Conservation (phyloP, 495 filamentous ascomycete species). For the Hypoxylon intermedium region DNA sequence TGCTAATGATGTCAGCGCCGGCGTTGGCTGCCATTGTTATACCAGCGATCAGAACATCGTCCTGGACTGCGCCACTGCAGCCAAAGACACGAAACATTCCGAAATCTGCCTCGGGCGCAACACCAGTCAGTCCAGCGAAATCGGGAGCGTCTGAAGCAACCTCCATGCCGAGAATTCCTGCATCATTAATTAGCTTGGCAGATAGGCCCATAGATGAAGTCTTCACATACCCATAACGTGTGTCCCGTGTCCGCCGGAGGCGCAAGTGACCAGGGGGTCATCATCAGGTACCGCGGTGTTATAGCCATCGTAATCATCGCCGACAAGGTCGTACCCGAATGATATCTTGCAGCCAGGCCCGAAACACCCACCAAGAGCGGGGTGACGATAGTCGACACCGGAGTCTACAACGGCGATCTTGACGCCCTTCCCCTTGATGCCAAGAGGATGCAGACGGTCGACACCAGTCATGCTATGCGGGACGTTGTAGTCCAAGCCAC, state of each 20-base stretch:
- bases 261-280: conserved; percentile 40
- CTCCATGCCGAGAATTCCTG: conserved; percentile 1
- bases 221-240: conserved; percentile 6
- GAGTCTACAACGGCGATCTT: conserved; percentile 18
- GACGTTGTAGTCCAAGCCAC: conserved; percentile 1
- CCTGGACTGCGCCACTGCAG: conserved; percentile 1
- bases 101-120: conserved; percentile 5
- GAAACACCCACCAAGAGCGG: conserved; percentile 22
- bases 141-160: neutral
- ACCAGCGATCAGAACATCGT: conserved; percentile 5
- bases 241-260: conserved; percentile 23
- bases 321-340: conserved; percentile 43
- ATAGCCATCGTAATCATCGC: conserved; percentile 34
- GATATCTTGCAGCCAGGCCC: conserved; percentile 47
- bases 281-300: conserved; percentile 30
- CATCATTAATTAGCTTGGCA: neutral
- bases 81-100: conserved; percentile 7
- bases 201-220: neutral
- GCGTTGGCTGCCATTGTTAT: conserved; percentile 1
- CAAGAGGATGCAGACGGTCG: conserved; percentile 10
- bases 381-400: conserved; percentile 48
- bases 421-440: conserved; percentile 14
- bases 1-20: conserved; percentile 8
- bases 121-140: conserved; percentile 2
- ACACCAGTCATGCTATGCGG: conserved; percentile 10